Evolutionary conservation across 1,284 basidiomycete species (phyloP).

Genomic region (Rhodotorula sp.): DNA sequence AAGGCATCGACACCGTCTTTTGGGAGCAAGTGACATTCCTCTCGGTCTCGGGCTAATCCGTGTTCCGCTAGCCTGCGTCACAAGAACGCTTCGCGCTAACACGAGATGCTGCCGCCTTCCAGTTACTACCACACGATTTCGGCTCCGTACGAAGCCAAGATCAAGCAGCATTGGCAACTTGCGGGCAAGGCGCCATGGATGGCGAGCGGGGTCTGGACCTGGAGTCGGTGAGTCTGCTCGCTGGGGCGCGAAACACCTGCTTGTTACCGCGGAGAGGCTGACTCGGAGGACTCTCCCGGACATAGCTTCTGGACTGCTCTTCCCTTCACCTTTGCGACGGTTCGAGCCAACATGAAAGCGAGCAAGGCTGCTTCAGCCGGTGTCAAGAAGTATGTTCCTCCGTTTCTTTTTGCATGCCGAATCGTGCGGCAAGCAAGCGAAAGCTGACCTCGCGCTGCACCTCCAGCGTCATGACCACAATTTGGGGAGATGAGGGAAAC

Average conservation of each 20-base stretch:
- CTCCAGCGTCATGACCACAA: slow-evolving; percentile 48
- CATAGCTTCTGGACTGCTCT: slow-evolving; percentile 51
- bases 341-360: slow-evolving; percentile 48
- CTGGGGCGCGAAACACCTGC: neutral
- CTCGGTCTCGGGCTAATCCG: neutral
- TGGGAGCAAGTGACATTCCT: slow-evolving; percentile 24
- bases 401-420: neutral
- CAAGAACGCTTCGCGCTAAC: neutral
- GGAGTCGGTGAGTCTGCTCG: slow-evolving; percentile 39
- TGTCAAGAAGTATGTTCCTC: slow-evolving; percentile 38
- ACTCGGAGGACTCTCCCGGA: neutral
- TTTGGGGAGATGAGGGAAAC: slow-evolving; percentile 53
- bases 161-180: slow-evolving; percentile 48
- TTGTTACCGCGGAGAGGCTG: neutral
- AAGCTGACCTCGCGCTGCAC: rapidly evolving
- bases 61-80: no score
- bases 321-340: slow-evolving; percentile 51
- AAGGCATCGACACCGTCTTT: slow-evolving; percentile 46
- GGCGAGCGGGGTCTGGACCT: slow-evolving; percentile 51
- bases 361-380: slow-evolving; percentile 45
- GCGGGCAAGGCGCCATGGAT: slow-evolving; percentile 48
- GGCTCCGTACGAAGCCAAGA: slow-evolving; percentile 46
- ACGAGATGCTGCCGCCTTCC: slow-evolving; percentile 16
- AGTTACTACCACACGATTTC: slow-evolving; percentile 46
- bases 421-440: no score